Conservation (phyloP, 768 basidiomycete species). For the Trametes maxima region DNA sequence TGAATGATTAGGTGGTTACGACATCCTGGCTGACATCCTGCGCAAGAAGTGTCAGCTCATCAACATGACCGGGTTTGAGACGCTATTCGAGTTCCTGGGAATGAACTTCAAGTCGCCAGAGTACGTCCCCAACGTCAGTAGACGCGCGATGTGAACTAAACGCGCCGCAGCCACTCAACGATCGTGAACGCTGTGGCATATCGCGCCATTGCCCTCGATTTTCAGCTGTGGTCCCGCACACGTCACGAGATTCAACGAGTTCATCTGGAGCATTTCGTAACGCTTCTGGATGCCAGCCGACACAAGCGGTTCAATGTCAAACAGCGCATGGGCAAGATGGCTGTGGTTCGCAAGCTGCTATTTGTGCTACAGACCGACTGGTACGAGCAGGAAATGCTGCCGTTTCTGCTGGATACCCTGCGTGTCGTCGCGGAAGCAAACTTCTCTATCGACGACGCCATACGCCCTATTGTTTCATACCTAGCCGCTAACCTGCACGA, state of each 20-base stretch:
- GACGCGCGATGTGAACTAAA: not conserved
- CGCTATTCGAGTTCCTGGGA: slow-evolving; percentile 84
- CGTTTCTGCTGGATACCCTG: slow-evolving; percentile 60
- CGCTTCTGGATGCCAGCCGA: slow-evolving; percentile 70
- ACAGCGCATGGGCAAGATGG: slow-evolving; percentile 71
- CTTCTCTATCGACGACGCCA: slow-evolving; percentile 72
- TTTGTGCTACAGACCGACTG: slow-evolving; percentile 81
- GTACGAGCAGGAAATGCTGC: slow-evolving; percentile 58
- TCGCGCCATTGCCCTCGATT: slow-evolving; percentile 81
- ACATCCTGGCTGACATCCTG: slow-evolving; percentile 76
- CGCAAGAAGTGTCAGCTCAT: slow-evolving; percentile 71
- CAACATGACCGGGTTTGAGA: slow-evolving; percentile 80
- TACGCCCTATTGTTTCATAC: slow-evolving; percentile 87
- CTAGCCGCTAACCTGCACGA: slow-evolving; percentile 78
- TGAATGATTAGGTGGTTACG: slow-evolving; percentile 73
- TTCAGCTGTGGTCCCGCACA: slow-evolving; percentile 85
- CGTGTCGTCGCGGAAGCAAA: slow-evolving; percentile 60
- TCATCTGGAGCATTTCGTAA: slow-evolving; percentile 81
- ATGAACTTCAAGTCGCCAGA: slow-evolving; percentile 81
- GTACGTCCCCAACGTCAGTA: slow-evolving; percentile 45
- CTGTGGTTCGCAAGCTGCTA: slow-evolving; percentile 73
- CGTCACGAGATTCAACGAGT: slow-evolving; percentile 72
- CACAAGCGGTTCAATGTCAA: slow-evolving; percentile 78
- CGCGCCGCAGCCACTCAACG: slow-evolving; percentile 64
- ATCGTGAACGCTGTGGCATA: slow-evolving; percentile 84